These are phyloP conservation scores for Hypsizygus marmoreus DNA, from an alignment of 768 basidiomycete species.

Conservation along the genomic window DNA sequence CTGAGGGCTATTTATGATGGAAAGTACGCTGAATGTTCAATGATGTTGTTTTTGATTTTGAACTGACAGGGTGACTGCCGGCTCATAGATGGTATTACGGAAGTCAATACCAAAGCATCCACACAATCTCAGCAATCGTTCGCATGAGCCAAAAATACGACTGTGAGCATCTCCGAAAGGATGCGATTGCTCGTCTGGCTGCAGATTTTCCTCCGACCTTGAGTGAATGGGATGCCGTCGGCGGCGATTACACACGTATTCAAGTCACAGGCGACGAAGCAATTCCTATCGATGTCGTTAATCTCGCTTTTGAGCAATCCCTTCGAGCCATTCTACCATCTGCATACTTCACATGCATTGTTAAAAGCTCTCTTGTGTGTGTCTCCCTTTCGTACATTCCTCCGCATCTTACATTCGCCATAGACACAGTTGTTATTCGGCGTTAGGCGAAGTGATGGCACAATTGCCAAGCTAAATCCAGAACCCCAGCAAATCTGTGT, in stretches of 20 bases:
- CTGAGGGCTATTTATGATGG: conserved; percentile 15
- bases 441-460: too few species aligned
- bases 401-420: too few species aligned
- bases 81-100: conserved; percentile 1
- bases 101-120: neutral
- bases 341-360: too few species aligned
- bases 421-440: too few species aligned
- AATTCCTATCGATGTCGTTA: neutral
- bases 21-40: too few species aligned
- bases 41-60: neutral
- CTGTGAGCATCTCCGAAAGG: neutral
- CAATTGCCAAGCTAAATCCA: too few species aligned
- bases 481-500: too few species aligned
- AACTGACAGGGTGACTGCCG: neutral
- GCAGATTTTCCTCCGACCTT: conserved; percentile 4
- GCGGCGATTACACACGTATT: neutral
- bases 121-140: neutral
- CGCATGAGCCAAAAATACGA: conserved; percentile 7
- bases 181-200: neutral
- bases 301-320: neutral
- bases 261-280: neutral
- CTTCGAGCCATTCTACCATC: too few species aligned
- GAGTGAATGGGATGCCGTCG: neutral
- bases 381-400: too few species aligned
- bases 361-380: too few species aligned